phyloP scores from a whole-genome alignment of 2,329 filamentous ascomycete genomes.

The Orbilia quercus region DNA sequence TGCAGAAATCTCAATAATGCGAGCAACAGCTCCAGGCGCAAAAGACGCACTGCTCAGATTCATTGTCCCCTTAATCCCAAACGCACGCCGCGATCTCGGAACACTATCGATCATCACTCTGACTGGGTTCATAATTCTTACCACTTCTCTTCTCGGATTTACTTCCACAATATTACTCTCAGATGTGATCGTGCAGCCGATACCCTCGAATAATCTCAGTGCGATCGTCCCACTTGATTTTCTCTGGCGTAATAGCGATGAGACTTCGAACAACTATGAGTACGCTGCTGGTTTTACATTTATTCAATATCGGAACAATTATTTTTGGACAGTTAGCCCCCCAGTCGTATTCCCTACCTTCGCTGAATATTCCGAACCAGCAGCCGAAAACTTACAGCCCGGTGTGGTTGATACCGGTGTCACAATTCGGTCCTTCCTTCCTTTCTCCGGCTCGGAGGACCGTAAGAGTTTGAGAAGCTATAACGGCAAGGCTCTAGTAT shows the following conservation, averaged over 20 bases:
- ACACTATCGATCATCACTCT: conserved; percentile 11
- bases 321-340: conserved; percentile 7
- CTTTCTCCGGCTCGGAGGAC: conserved; percentile 16
- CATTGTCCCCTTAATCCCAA: conserved; percentile 1
- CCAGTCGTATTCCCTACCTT: conserved; percentile 11
- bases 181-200: conserved; percentile 24
- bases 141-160: conserved; percentile 19
- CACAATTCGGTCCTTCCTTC: conserved; percentile 25
- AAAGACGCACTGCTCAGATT: conserved; percentile 6
- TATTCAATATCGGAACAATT: neutral
- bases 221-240: conserved; percentile 10
- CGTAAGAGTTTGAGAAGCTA: conserved; percentile 15
- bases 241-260: no score
- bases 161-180: conserved; percentile 4
- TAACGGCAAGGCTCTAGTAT: conserved; percentile 18
- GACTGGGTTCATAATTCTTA: neutral
- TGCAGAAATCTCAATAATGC: conserved; percentile 24
- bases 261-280: neutral
- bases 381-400: neutral
- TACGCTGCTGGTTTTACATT: conserved; percentile 11
- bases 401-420: conserved; percentile 24
- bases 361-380: conserved; percentile 21
- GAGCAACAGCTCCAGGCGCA: conserved; percentile 4
- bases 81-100: neutral
- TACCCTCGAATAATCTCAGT: conserved; percentile 1